phyloP scores from a whole-genome alignment of 2,329 filamentous ascomycete genomes.

The Alternaria panax region DNA sequence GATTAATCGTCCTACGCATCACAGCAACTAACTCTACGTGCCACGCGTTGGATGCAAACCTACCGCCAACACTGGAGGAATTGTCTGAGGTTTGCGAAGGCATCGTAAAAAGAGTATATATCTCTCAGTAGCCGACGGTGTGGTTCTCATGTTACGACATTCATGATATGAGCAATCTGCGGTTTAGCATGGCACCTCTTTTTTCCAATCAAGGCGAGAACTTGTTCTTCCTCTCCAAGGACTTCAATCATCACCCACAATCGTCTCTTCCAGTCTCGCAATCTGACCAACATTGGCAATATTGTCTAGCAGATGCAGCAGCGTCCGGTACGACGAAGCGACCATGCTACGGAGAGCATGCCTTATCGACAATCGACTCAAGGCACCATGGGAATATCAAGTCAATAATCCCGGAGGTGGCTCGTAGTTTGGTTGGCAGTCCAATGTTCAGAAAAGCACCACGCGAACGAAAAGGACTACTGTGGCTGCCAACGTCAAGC shows the following conservation, averaged over 20 bases:
- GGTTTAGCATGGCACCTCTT: not conserved
- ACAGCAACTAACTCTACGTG: not conserved
- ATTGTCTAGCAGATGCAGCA: not conserved
- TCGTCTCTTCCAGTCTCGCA: not conserved
- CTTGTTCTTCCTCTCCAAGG: not conserved
- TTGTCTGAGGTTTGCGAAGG: not conserved
- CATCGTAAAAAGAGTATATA: not conserved
- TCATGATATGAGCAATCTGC: not conserved
- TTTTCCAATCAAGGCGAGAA: not conserved
- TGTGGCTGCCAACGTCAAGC: not conserved
- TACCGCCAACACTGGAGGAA: not conserved
- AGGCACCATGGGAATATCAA: not conserved
- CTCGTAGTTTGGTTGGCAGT: not conserved
- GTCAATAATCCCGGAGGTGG: not conserved
- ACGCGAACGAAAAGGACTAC: not conserved
- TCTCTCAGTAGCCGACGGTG: not conserved
- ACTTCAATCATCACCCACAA: not conserved
- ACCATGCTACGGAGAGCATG: not conserved
- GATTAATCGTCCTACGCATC: slow-evolving; percentile 1
- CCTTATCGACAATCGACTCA: not conserved
- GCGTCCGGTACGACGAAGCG: not conserved
- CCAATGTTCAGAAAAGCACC: not conserved
- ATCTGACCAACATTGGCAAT: not conserved
- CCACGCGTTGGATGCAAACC: slow-evolving; percentile 10
- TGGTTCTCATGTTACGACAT: not conserved